These are phyloP conservation scores for Mycena filopes DNA, from an alignment of 768 basidiomycete genomes.

Conservation along the genomic window DNA sequence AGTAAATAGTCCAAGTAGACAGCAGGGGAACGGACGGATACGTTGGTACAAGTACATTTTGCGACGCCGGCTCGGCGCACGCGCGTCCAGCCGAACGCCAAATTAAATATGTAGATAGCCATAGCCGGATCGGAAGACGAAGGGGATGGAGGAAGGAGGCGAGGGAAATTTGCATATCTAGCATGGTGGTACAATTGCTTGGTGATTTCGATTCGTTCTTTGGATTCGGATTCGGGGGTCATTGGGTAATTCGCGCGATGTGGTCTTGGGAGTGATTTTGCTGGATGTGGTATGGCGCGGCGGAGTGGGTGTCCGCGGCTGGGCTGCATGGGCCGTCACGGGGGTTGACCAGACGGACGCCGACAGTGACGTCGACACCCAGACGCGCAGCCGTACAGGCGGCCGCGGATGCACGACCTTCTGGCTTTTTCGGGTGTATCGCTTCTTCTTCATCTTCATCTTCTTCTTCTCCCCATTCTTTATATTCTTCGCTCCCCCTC, in stretches of 20 bases:
- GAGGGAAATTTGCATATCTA: constrained; percentile 18
- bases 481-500: background rate
- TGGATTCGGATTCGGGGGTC: constrained; percentile 3
- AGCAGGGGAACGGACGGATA: background rate
- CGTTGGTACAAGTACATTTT: constrained; percentile 20
- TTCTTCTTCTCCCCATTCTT: background rate
- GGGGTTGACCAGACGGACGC: too few relatives aligned
- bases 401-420: background rate
- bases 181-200: constrained; percentile 21
- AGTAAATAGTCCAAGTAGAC: constrained; percentile 7
- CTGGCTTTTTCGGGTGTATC: constrained; percentile 7
- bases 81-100: background rate
- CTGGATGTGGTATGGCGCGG: background rate
- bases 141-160: background rate
- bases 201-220: too few relatives aligned
- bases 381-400: background rate
- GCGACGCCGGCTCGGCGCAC: background rate
- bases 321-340: too few relatives aligned
- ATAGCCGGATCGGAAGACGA: background rate
- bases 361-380: too few relatives aligned
- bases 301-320: background rate
- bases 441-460: background rate
- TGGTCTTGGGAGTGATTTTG: background rate
- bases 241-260: background rate
- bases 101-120: constrained; percentile 1